phyloP scores from a whole-genome alignment of 371 early-diverging fungal genomes.

The Apophysomyces elegans region DNA sequence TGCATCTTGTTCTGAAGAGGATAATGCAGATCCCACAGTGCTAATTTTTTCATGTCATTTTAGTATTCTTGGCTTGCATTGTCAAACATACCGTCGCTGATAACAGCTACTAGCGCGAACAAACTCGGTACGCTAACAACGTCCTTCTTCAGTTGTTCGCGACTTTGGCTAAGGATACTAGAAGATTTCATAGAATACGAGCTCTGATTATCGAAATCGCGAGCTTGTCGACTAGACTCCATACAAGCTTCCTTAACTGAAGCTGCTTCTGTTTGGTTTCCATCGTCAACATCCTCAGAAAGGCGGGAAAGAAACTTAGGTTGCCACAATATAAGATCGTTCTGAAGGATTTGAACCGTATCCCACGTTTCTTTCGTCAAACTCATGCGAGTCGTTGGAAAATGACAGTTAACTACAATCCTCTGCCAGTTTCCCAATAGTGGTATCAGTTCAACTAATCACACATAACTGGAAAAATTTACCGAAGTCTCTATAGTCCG shows the following conservation, averaged over 20 bases:
- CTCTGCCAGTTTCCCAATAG: too few species aligned
- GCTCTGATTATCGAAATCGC: neutral
- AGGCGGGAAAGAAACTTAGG: conserved; percentile 38
- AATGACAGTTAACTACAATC: conserved; percentile 65
- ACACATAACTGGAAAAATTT: conserved; percentile 14
- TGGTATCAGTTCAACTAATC: too few species aligned
- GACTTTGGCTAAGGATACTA: conserved; percentile 40
- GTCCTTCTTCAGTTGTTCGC: conserved; percentile 26
- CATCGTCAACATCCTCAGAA: neutral
- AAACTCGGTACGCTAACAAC: conserved; percentile 23
- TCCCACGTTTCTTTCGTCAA: conserved; percentile 67
- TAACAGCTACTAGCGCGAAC: conserved; percentile 39
- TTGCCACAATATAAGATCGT: conserved; percentile 73
- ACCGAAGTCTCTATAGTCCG: conserved; percentile 68
- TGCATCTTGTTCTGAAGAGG: conserved; percentile 4
- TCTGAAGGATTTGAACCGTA: conserved; percentile 68
- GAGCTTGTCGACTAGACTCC: neutral
- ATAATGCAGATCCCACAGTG: conserved; percentile 40
- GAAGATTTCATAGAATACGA: conserved; percentile 17
- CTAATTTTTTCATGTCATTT: conserved; percentile 4
- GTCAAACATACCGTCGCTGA: conserved; percentile 33
- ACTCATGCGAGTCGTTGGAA: conserved; percentile 65
- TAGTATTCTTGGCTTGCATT: neutral
- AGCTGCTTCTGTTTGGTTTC: conserved; percentile 9
- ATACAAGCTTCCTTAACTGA: neutral